Conservation (phyloP, 768 basidiomycete species). For the Hygrocybe coccinea region DNA sequence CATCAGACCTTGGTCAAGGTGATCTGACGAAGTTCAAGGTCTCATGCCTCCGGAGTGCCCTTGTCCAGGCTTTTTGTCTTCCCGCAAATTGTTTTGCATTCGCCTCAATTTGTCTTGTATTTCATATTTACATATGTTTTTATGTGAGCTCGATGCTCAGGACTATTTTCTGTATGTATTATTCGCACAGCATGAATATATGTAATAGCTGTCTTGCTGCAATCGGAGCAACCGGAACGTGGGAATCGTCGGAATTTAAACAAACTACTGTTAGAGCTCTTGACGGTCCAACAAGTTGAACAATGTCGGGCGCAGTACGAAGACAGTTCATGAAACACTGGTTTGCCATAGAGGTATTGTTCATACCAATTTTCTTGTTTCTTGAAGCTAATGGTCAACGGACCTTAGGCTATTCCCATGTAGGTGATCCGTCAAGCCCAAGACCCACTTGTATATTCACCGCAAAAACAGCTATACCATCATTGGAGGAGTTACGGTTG, state of each 20-base stretch:
- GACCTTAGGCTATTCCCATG: constrained; percentile 50
- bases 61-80: no score
- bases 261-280: no score
- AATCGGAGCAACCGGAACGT: not conserved
- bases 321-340: constrained; percentile 56
- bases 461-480: constrained; percentile 41
- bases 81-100: no score
- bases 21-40: no score
- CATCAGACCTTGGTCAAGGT: not conserved
- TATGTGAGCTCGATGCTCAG: no score
- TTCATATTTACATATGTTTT: no score
- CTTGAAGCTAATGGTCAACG: not conserved
- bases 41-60: no score
- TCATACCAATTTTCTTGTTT: constrained; percentile 3
- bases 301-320: constrained; percentile 27
- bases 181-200: no score
- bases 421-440: constrained; percentile 25
- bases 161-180: no score
- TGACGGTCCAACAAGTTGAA: no score
- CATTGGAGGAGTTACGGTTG: constrained; percentile 46
- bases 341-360: constrained; percentile 64
- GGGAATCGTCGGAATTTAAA: not conserved
- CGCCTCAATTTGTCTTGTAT: no score
- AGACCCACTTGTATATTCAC: not conserved
- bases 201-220: no score